Conservation (phyloP, 2,329 filamentous ascomycete species). For the Huntiella omanensis region DNA sequence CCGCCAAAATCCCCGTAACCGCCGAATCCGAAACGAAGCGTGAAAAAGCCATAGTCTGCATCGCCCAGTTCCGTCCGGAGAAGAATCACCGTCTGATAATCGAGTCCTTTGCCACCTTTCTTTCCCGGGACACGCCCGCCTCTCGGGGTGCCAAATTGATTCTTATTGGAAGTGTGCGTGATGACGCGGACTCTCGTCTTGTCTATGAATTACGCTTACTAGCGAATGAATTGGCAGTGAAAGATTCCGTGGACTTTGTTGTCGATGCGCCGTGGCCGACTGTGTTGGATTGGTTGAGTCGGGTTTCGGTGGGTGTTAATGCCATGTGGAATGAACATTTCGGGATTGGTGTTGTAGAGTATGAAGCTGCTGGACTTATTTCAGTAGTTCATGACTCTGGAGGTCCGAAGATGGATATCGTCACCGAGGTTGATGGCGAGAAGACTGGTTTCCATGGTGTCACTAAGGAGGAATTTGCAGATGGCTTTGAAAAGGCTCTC, state of each 20-base stretch:
- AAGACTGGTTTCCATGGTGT: constrained; percentile 75
- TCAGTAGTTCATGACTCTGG: constrained; percentile 86
- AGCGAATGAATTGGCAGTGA: constrained; percentile 70
- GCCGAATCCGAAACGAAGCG: constrained; percentile 48
- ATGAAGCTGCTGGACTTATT: constrained; percentile 85
- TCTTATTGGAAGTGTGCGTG: constrained; percentile 80
- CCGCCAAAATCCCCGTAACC: constrained; percentile 53
- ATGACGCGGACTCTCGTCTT: constrained; percentile 57
- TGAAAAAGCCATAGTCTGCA: constrained; percentile 64
- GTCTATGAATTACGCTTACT: constrained; percentile 79
- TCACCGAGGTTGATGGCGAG: constrained; percentile 57
- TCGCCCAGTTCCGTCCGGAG: constrained; percentile 92
- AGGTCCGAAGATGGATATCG: constrained; percentile 85
- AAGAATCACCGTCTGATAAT: constrained; percentile 88
- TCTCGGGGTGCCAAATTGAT: constrained; percentile 47
- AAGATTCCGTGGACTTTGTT: constrained; percentile 69
- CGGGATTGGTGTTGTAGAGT: constrained; percentile 94
- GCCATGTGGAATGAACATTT: constrained; percentile 99
- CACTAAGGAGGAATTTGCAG: constrained; percentile 59
- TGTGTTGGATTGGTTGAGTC: constrained; percentile 61
- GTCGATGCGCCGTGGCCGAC: constrained; percentile 79
- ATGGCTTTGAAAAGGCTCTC: constrained; percentile 61
- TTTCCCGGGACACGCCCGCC: constrained; percentile 34
- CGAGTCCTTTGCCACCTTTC: constrained; percentile 62
- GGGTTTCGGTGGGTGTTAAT: constrained; percentile 73